Base-by-base conservation (phyloP, 768 basidiomycete species). In the Saitozyma sp. region DNA sequence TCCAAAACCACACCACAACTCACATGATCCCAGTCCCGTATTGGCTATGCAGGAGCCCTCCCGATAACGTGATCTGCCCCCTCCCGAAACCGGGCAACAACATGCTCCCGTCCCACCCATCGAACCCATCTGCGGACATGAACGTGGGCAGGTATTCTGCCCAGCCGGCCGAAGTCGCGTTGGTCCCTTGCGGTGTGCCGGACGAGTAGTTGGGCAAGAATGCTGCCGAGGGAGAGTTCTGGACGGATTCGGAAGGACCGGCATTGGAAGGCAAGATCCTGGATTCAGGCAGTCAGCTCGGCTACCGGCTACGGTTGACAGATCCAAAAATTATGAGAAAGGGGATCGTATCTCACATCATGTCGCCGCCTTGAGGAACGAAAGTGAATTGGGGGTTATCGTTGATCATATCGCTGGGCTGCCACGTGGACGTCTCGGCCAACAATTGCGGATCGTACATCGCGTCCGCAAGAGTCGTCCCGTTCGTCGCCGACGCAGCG, bases 71-170 rank as follows among this genome's bases (percentile, higher is more conserved):
- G 37, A 76, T 74, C 56, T 74, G 72, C 19, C 64, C 69, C 42
- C 72, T 17, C 9, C 72, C 75, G 54, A 76, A 76, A n/a, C 75
- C 75, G 56, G 75, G 72, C 52, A 76, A 66, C 10, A 76, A 50
- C 75, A 76, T 76, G n/a, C 64, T 65, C 29, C 72, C 75, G 56
- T 76, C 72, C 75, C 75, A 76, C 14, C 74, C 74, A 53, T 76
- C 72, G 56, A 76, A 72, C 11, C 75, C 70, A 51, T 76, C 75
- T 3, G 63, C 54, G 20, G 62, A 59, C 72, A 72, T 74, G 62
- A 71, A 74, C 6, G 72, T 70, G 1, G 75, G 72, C 29, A 72
- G 46, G 53, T 74, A 71, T 46, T 74, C 74, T 56, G 71, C 74
- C 74, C 74, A 76, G 20, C 74, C 72, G 41, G 49, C 13, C 16